Evolutionary conservation across 1,284 basidiomycete genomes (phyloP).

Genomic region (Fomitopsis pinicola): DNA sequence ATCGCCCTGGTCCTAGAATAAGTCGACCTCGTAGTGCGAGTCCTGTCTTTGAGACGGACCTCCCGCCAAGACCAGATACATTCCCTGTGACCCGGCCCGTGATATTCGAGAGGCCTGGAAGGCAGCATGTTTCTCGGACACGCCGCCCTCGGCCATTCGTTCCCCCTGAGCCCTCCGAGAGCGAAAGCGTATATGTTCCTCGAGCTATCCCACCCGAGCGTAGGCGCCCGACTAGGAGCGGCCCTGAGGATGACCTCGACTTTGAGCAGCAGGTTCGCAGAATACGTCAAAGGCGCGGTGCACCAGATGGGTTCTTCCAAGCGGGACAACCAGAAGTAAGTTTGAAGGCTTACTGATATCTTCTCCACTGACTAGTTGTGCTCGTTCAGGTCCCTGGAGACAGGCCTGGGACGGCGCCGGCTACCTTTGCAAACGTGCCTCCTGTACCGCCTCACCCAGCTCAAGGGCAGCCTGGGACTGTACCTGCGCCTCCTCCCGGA

Average conservation of each 20-base stretch:
- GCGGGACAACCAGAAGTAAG: neutral
- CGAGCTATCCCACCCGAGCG: neutral
- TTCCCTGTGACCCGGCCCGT: slow-evolving; percentile 21
- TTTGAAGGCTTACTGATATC: too few relatives aligned
- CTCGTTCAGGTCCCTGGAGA: neutral
- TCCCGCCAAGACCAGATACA: slow-evolving; percentile 24
- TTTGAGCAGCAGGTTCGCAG: slow-evolving; percentile 10
- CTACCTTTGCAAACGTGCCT: neutral
- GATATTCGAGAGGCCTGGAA: slow-evolving; percentile 5
- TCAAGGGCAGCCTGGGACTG: neutral
- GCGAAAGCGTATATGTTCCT: neutral
- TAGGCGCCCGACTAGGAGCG: neutral
- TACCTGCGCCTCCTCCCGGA: slow-evolving; percentile 5
- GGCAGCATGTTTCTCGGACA: neutral
- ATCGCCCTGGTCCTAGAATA: slow-evolving; percentile 41
- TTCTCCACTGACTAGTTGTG: neutral
- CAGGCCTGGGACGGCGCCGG: slow-evolving; percentile 5
- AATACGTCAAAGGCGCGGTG: slow-evolving; percentile 6
- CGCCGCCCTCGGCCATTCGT: neutral
- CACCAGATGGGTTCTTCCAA: neutral
- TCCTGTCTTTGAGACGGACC: slow-evolving; percentile 29
- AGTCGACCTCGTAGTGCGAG: slow-evolving; percentile 42
- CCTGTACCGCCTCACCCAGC: neutral
- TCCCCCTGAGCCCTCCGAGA: neutral
- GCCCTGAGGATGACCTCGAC: slow-evolving; percentile 15